Evolutionary conservation across 2,329 filamentous ascomycete genomes (phyloP).

Genomic region (Ceratocystis variospora): DNA sequence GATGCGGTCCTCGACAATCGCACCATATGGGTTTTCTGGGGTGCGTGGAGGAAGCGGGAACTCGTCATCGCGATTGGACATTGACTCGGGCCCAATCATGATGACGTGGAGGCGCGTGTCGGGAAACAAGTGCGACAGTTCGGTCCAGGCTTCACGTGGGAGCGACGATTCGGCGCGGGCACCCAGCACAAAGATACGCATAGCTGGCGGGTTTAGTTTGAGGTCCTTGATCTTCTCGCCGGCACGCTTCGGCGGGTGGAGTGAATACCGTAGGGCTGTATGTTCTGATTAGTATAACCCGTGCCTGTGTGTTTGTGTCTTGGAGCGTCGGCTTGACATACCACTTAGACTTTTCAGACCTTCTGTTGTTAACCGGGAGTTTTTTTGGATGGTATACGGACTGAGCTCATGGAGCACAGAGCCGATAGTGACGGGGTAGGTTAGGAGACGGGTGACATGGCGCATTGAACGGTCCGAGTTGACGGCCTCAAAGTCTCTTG

Average conservation of each 20-base stretch:
- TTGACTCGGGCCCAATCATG: constrained; percentile 91
- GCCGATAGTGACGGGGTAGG: constrained; percentile 82
- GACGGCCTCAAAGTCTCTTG: constrained; percentile 77
- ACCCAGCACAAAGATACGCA: constrained; percentile 84
- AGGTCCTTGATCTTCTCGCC: constrained; percentile 64
- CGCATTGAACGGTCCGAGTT: constrained; percentile 83
- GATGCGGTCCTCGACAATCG: constrained; percentile 83
- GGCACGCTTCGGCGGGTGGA: constrained; percentile 70
- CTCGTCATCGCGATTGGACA: constrained; percentile 85
- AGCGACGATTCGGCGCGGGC: constrained; percentile 95
- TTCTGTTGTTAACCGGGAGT: constrained; percentile 66
- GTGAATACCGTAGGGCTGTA: constrained; percentile 74
- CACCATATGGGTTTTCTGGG: constrained; percentile 76
- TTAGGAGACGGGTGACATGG: constrained; percentile 83
- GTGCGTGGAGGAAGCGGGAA: constrained; percentile 83
- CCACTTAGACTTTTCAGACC: constrained; percentile 88
- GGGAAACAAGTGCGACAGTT: constrained; percentile 91
- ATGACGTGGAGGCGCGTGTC: constrained; percentile 77
- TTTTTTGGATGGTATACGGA: constrained; percentile 68
- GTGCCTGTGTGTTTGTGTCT: background rate
- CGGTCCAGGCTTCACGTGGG: constrained; percentile 84
- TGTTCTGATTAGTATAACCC: constrained; percentile 7
- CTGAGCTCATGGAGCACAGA: constrained; percentile 90
- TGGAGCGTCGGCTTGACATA: constrained; percentile 32
- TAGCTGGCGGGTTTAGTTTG: constrained; percentile 69